These are phyloP conservation scores for Chlorella sp. DNA, from an alignment of 139 green algal genomes.

Conservation along the genomic window DNA sequence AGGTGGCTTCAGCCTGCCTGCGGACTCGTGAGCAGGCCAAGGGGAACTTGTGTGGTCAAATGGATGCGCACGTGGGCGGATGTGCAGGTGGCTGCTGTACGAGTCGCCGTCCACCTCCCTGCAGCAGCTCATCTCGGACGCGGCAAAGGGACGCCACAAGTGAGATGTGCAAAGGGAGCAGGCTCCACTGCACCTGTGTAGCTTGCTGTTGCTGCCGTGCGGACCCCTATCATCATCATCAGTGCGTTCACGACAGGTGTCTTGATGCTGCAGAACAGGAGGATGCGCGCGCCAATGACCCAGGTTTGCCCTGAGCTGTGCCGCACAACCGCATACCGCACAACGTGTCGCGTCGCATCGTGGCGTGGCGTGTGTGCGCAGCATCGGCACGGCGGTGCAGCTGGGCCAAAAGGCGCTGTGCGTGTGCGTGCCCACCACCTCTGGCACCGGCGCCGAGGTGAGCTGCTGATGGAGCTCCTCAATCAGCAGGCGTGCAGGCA, in stretches of 20 bases:
- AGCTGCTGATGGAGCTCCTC: no score
- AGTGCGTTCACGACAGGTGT: conserved; percentile 27
- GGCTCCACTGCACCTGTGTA: not conserved
- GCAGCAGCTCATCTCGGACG: conserved; percentile 38
- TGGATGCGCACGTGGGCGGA: not conserved
- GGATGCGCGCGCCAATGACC: no score
- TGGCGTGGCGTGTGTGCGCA: not conserved
- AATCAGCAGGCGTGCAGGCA: no score
- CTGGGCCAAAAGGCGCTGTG: not conserved
- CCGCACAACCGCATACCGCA: conserved; percentile 39
- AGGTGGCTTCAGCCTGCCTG: not conserved
- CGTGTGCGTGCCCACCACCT: conserved; percentile 56
- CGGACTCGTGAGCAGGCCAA: not conserved
- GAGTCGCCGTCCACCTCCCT: conserved; percentile 44
- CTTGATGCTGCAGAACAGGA: no score
- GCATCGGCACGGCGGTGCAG: no score
- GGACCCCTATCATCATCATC: not conserved
- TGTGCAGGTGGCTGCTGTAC: conserved; percentile 40
- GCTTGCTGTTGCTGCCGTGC: not conserved
- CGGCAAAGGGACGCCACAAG: not conserved
- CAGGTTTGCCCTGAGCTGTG: no score
- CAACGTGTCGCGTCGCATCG: conserved; percentile 6
- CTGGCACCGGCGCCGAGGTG: conserved; percentile 56
- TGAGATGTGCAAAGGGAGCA: no score
- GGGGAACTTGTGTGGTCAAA: not conserved